phyloP scores from a whole-genome alignment of 192 early-diverging fungal species.

The Phlyctochytrium planicorne region DNA sequence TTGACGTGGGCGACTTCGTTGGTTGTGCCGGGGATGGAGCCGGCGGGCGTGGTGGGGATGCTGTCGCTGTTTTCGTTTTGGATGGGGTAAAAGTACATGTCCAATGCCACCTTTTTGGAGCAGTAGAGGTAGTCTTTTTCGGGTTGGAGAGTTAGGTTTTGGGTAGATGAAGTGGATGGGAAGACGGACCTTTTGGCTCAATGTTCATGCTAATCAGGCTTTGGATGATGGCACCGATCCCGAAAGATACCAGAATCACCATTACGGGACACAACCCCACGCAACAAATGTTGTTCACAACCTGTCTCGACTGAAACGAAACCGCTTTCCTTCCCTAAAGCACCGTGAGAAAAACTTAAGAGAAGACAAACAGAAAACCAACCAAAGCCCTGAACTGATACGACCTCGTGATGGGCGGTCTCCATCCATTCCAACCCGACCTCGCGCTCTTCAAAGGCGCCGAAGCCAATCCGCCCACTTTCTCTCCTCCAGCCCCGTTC shows the following conservation, averaged over 20 bases:
- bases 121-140: background rate
- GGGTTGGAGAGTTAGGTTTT: background rate
- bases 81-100: background rate
- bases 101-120: background rate
- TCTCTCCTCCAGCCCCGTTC: too few species aligned
- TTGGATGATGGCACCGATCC: constrained; percentile 56
- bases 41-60: background rate
- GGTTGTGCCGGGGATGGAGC: background rate
- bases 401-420: too few species aligned
- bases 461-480: too few species aligned
- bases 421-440: too few species aligned
- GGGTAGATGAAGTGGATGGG: background rate
- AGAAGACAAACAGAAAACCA: too few species aligned
- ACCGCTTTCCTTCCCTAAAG: background rate
- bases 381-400: too few species aligned
- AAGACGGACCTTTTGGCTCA: constrained; percentile 25
- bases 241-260: constrained; percentile 62
- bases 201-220: constrained; percentile 43
- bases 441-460: too few species aligned
- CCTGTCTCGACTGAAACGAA: constrained; percentile 51
- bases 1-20: constrained; percentile 1
- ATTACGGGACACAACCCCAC: constrained; percentile 60
- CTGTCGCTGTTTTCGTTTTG: background rate
- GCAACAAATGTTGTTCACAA: constrained; percentile 73
- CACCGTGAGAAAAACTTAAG: too few species aligned